Evolutionary conservation across 805 yeast genomes (phyloP).

Genomic region (Wickerhamomyces chaumierensis): DNA sequence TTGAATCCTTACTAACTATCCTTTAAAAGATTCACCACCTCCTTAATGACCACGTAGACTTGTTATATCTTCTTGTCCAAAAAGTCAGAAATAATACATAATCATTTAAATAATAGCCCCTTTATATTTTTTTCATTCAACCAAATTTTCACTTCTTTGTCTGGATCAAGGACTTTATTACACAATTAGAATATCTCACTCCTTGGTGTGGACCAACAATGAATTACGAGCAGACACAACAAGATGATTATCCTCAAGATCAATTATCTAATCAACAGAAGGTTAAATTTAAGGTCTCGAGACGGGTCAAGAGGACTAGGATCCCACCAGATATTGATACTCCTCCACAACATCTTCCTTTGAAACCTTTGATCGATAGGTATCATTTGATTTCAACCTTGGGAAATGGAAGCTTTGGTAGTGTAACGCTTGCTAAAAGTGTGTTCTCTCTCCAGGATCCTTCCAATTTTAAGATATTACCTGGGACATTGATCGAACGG

Average conservation of each 20-base stretch:
- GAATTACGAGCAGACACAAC: neutral
- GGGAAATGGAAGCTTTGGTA: slow-evolving; percentile 73
- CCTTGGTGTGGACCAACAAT: neutral
- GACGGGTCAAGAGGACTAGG: neutral
- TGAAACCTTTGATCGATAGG: slow-evolving; percentile 28
- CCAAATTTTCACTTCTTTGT: too few relatives aligned
- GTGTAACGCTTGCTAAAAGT: slow-evolving; percentile 52
- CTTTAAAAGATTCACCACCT: too few relatives aligned
- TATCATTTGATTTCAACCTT: slow-evolving; percentile 42
- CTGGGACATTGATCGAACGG: slow-evolving; percentile 38
- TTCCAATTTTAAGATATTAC: slow-evolving; percentile 8
- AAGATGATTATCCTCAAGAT: neutral
- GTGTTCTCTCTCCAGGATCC: slow-evolving; percentile 14
- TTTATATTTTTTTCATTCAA: too few relatives aligned
- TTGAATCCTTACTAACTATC: too few relatives aligned
- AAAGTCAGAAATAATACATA: too few relatives aligned
- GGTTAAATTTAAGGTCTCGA: neutral
- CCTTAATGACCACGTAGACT: too few relatives aligned
- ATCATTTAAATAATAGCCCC: too few relatives aligned
- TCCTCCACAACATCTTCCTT: slow-evolving; percentile 33
- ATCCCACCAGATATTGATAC: slow-evolving; percentile 26
- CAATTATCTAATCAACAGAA: neutral
- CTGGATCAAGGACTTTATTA: too few relatives aligned
- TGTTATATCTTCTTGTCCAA: too few relatives aligned
- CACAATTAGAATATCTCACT: too few relatives aligned